These are phyloP conservation scores for Tricholoma flavovirens DNA, from an alignment of 768 basidiomycete genomes.

Conservation along the genomic window DNA sequence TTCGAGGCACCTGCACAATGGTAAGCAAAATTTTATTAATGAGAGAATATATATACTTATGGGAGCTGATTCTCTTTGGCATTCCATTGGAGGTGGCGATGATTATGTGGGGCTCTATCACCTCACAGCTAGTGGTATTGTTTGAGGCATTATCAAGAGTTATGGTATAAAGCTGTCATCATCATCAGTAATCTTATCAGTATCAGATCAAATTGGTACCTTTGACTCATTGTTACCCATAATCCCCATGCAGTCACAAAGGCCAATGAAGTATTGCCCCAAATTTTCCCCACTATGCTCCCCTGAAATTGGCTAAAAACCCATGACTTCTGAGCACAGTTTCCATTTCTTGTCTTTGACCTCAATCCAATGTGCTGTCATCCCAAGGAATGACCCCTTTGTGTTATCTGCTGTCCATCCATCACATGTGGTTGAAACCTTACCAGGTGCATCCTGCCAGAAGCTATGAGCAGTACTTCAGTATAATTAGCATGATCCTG, in stretches of 20 bases:
- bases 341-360: constrained; percentile 1
- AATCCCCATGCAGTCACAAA: not conserved
- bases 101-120: constrained; percentile 11
- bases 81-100: constrained; percentile 6
- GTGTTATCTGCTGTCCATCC: constrained; percentile 15
- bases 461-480: not conserved
- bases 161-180: constrained; percentile 4
- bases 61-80: constrained; percentile 12
- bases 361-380: constrained; percentile 21
- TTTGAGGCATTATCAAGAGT: constrained; percentile 20
- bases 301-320: not conserved
- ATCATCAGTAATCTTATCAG: not conserved
- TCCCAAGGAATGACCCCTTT: constrained; percentile 8
- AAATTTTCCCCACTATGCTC: not conserved
- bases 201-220: not conserved
- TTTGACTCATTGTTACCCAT: not conserved
- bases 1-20: not conserved
- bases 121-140: constrained; percentile 16
- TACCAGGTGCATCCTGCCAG: not conserved
- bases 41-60: not conserved
- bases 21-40: not conserved
- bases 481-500: not conserved
- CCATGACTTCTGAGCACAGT: not conserved
- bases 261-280: not conserved
- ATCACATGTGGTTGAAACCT: constrained; percentile 12